Base-by-base conservation (phyloP, 139 green algal genomes). In the Chlorella sp. region DNA sequence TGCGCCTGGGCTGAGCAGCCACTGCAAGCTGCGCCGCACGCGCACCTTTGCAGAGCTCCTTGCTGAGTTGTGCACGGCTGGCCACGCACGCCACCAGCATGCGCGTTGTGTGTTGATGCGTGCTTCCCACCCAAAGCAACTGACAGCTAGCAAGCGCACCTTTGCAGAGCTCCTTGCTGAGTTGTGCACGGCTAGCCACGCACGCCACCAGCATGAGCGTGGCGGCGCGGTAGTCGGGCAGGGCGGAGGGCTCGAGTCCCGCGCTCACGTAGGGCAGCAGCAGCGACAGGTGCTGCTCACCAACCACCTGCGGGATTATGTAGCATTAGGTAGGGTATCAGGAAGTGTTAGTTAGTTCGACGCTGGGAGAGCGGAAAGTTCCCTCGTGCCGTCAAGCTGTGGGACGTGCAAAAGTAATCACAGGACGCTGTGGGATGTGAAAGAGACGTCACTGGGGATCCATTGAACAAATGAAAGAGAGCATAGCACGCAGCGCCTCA, bases 161-260 rank as follows among this genome's bases (percentile, higher is more conserved):
- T 65, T 69, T 74, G 0, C 87, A 35, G 6, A 95, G 72, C 17
- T 80, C 68, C 26, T 68, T 49, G 29, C 73, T 77, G 31, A 97
- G 80, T 2, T 73, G 71, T 1, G 86, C 81, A 2, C 77, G 67
- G 34, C 60, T 73, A 67, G 78, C 74, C 59, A 97, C 85, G 79
- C 92, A 85, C 2, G 80, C 86, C 22, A 92, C 26, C 22, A 91
- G 75, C 86, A 97, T 97, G 42, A 91, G 70, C 0, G 81, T 90
- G 2, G 89, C 92, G 2, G 84, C 80, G 0, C 80, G 75, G 74
- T 91, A 89, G 73, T 96, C 89, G 20, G 77, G 27, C 10, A 49
- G 33, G 1, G 77, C 81, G 5, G 50, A 59, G 1, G 27, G 22
- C 5, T 64, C 80, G 31, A 95, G 71, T 1, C 91, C 91, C 1